phyloP scores from a whole-genome alignment of 2,329 filamentous ascomycete species.

The Botrytis pseudocinerea region DNA sequence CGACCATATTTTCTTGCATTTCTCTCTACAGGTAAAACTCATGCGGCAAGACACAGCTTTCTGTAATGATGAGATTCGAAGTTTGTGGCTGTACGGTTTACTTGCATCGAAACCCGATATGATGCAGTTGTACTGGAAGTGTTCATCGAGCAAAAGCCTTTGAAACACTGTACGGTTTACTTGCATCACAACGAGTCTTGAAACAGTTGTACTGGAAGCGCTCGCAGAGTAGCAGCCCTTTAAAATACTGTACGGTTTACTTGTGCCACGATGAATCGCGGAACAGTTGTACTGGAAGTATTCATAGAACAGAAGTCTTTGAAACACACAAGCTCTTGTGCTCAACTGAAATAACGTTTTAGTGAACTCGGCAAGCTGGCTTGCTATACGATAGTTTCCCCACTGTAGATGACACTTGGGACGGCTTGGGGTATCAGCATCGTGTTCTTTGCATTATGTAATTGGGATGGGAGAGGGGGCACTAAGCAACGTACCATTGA shows the following conservation, averaged over 20 bases:
- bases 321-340: constrained; percentile 4
- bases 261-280: not conserved
- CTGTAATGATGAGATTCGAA: constrained; percentile 6
- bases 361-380: constrained; percentile 12
- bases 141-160: not conserved
- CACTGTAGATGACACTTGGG: not conserved
- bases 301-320: constrained; percentile 3
- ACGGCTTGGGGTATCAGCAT: constrained; percentile 10
- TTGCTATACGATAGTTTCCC: constrained; percentile 17
- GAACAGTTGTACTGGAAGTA: constrained; percentile 16
- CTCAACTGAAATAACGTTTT: constrained; percentile 2
- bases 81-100: constrained; percentile 17
- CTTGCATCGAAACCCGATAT: not conserved
- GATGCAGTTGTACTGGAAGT: constrained; percentile 15
- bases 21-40: constrained; percentile 11
- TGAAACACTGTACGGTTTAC: constrained; percentile 10
- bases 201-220: constrained; percentile 17
- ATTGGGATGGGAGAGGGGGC: no score
- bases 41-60: constrained; percentile 6
- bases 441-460: no score
- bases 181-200: not conserved
- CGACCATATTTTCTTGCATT: constrained; percentile 6
- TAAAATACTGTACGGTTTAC: constrained; percentile 11
- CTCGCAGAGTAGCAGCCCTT: not conserved
- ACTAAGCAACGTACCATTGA: not conserved